Evolutionary conservation across 2,329 filamentous ascomycete species (phyloP).

Genomic region (Elsinoe arachidis): DNA sequence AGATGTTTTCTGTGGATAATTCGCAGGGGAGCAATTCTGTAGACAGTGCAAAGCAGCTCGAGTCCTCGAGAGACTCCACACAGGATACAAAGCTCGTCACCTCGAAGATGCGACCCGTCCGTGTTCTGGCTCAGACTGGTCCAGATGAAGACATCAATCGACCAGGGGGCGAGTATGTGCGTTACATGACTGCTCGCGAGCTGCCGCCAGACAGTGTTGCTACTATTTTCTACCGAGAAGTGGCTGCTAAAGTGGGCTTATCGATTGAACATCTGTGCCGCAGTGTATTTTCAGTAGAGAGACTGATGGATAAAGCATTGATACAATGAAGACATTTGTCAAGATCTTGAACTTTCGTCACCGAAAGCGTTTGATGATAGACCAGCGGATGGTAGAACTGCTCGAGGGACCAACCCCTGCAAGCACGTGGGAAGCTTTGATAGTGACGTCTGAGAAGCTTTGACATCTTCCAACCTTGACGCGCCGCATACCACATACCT

Average conservation of each 20-base stretch:
- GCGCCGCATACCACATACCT: background rate
- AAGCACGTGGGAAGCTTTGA: background rate
- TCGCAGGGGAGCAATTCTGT: background rate
- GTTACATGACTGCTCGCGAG: conserved; percentile 41
- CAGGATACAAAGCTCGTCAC: conserved; percentile 37
- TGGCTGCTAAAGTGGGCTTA: background rate
- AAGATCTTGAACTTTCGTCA: background rate
- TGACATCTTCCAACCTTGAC: conserved; percentile 4
- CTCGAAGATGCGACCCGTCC: conserved; percentile 31
- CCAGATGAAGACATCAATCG: conserved; percentile 28
- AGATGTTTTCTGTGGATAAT: conserved; percentile 32
- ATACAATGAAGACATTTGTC: background rate
- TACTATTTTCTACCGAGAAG: background rate
- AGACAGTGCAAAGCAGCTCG: background rate
- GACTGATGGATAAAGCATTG: background rate
- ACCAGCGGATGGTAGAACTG: background rate
- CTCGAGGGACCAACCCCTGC: background rate
- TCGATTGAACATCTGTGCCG: background rate
- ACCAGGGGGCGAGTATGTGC: conserved; percentile 43
- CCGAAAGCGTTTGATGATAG: background rate
- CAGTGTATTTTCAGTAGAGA: background rate
- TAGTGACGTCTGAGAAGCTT: conserved; percentile 11
- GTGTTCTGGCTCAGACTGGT: conserved; percentile 31
- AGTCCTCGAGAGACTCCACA: background rate
- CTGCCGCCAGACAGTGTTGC: conserved; percentile 23